Evolutionary conservation across 2,329 filamentous ascomycete species (phyloP).

Genomic region (Magnaporthales sp.): DNA sequence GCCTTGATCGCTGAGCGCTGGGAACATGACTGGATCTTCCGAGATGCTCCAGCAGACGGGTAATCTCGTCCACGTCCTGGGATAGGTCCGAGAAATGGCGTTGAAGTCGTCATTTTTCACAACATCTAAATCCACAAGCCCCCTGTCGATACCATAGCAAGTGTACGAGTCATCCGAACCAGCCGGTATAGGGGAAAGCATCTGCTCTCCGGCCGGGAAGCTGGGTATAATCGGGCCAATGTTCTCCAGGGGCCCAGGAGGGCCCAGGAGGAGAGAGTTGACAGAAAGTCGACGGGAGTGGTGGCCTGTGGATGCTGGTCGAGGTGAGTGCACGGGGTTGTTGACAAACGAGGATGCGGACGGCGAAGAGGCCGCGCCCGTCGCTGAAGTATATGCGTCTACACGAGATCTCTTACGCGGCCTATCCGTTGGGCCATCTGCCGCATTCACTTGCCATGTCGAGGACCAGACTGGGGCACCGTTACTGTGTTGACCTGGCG

Average conservation of each 20-base stretch:
- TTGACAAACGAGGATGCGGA: not conserved
- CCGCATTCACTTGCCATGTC: not conserved
- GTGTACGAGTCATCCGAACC: conserved; percentile 2
- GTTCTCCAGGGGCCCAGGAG: conserved; percentile 24
- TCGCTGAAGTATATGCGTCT: not conserved
- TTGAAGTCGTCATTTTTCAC: conserved; percentile 62
- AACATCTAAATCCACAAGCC: conserved; percentile 60
- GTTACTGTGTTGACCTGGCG: not conserved
- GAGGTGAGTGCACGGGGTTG: not conserved
- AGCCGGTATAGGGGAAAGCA: not conserved
- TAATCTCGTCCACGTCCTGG: not conserved
- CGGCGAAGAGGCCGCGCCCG: not conserved
- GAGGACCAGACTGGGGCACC: not conserved
- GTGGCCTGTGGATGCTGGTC: conserved; percentile 4
- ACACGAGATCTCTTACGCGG: not conserved
- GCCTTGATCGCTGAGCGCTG: not conserved
- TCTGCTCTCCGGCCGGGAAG: not conserved
- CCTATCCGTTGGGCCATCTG: not conserved
- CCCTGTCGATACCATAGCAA: conserved; percentile 61
- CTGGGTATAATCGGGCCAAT: not conserved
- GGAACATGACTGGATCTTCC: not conserved
- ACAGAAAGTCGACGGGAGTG: conserved; percentile 46
- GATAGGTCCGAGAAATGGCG: conserved; percentile 43
- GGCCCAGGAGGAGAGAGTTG: conserved; percentile 51
- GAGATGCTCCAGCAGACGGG: not conserved